Percentiles rank a stretch among this genome's conserved stretches.
These are phyloP conservation scores for Gossypium herbaceum DNA, from an alignment of 345 rosid genomes.

Conservation along the genomic window DNA sequence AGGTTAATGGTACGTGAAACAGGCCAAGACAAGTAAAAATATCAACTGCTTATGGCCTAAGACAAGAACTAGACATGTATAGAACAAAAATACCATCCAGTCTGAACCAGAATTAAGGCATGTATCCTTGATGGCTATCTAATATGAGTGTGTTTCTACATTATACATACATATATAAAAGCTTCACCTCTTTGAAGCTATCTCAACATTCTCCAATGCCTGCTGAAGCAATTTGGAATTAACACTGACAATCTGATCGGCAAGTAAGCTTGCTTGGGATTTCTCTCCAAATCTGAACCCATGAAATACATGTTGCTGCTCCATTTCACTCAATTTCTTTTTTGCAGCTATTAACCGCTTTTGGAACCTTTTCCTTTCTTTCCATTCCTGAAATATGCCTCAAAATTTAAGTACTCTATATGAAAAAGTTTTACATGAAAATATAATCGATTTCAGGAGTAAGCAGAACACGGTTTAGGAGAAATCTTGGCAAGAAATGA, in stretches of 20 bases:
- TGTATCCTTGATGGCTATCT: constrained; percentile 5
- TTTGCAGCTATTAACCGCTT: constrained; percentile 76
- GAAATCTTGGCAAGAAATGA: constrained; percentile 5
- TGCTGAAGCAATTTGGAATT: constrained; percentile 74
- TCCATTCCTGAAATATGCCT: constrained; percentile 69
- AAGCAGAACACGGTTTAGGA: neutral
- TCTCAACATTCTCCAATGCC: constrained; percentile 56
- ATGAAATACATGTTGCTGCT: constrained; percentile 81
- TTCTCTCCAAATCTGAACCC: constrained; percentile 77
- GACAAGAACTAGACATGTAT: neutral
- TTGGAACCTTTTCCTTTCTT: constrained; percentile 73
- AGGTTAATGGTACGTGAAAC: neutral
- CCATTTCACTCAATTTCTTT: constrained; percentile 76
- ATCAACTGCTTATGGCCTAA: neutral
- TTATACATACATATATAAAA: neutral
- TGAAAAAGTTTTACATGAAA: neutral
- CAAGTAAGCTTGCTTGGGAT: constrained; percentile 57
- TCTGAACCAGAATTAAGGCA: neutral
- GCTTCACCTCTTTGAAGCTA: constrained; percentile 52
- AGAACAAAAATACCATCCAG: neutral
- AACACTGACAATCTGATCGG: constrained; percentile 59
- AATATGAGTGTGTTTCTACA: neutral
- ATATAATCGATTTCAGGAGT: neutral
- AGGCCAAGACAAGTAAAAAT: neutral
- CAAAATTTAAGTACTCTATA: neutral